These are phyloP conservation scores for Beta corolliflora DNA, from an alignment of 179 eudicot genomes.

Conservation along the genomic window DNA sequence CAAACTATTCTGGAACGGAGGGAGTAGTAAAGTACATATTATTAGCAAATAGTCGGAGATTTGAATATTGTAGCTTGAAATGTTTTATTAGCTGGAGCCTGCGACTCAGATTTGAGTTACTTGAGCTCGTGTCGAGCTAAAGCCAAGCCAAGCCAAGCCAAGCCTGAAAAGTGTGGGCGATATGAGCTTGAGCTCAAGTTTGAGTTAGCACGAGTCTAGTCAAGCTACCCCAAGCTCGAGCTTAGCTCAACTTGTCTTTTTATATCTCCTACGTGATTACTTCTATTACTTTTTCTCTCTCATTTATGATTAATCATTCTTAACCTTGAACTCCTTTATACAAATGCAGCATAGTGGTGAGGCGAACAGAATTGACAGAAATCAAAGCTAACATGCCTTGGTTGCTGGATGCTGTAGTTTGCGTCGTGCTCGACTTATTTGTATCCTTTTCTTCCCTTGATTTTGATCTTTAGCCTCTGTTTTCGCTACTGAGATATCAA, in stretches of 20 bases:
- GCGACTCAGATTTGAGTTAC: background rate
- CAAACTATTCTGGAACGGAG: no score
- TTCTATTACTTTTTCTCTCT: no score
- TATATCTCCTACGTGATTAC: no score
- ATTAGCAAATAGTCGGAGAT: no score
- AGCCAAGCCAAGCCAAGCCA: no score
- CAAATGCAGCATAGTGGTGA: slow-evolving; percentile 70
- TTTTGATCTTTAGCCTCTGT: background rate
- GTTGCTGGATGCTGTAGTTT: slow-evolving; percentile 85
- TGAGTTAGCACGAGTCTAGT: background rate
- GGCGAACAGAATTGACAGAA: slow-evolving; percentile 60
- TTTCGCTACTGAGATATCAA: background rate
- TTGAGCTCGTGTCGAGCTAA: background rate
- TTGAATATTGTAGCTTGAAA: background rate
- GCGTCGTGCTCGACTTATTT: slow-evolving; percentile 81
- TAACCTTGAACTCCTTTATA: background rate
- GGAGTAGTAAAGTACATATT: no score
- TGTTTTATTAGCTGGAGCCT: background rate
- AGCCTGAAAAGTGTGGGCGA: background rate
- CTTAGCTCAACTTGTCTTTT: background rate
- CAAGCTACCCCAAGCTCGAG: background rate
- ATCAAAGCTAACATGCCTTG: slow-evolving; percentile 88
- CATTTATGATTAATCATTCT: no score
- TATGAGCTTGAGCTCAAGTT: background rate
- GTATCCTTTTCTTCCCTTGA: slow-evolving; percentile 61